phyloP scores from a whole-genome alignment of 1,139 yeast genomes.

The Nakaseomyces kungkrabaensis region DNA sequence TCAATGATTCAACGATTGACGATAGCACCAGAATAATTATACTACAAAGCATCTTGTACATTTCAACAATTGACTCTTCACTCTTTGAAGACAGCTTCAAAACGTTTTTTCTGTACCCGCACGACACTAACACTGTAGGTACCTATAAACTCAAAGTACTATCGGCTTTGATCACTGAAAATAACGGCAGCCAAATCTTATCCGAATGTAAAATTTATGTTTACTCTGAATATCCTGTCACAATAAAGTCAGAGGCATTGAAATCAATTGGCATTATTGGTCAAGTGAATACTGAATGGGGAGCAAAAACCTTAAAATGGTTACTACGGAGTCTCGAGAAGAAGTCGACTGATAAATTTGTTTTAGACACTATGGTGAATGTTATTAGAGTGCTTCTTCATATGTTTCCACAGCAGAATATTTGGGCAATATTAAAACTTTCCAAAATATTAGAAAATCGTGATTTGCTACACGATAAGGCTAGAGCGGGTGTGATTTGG shows the following conservation, averaged over 20 bases:
- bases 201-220: slow-evolving; percentile 62
- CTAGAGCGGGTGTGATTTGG: slow-evolving; percentile 85
- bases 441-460: slow-evolving; percentile 24
- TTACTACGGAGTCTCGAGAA: slow-evolving; percentile 34
- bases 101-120: slow-evolving; percentile 51
- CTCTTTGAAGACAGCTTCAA: slow-evolving; percentile 40
- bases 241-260: slow-evolving; percentile 45
- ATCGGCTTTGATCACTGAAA: background rate
- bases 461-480: slow-evolving; percentile 32
- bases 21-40: slow-evolving; percentile 33
- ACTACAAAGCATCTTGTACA: slow-evolving; percentile 35
- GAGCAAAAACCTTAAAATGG: slow-evolving; percentile 35
- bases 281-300: slow-evolving; percentile 31
- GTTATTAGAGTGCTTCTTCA: slow-evolving; percentile 69
- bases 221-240: slow-evolving; percentile 31
- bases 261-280: slow-evolving; percentile 50
- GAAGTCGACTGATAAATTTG: slow-evolving; percentile 21
- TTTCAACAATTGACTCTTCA: slow-evolving; percentile 36
- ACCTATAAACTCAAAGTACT: slow-evolving; percentile 38
- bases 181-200: background rate
- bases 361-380: slow-evolving; percentile 52
- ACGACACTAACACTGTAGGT: slow-evolving; percentile 42
- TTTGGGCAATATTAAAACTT: slow-evolving; percentile 35
- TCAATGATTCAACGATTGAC: slow-evolving; percentile 23
- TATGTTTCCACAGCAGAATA: slow-evolving; percentile 39